These are phyloP conservation scores for Fusarium sp. DNA, from an alignment of 2,329 filamentous ascomycete genomes.

Conservation along the genomic window DNA sequence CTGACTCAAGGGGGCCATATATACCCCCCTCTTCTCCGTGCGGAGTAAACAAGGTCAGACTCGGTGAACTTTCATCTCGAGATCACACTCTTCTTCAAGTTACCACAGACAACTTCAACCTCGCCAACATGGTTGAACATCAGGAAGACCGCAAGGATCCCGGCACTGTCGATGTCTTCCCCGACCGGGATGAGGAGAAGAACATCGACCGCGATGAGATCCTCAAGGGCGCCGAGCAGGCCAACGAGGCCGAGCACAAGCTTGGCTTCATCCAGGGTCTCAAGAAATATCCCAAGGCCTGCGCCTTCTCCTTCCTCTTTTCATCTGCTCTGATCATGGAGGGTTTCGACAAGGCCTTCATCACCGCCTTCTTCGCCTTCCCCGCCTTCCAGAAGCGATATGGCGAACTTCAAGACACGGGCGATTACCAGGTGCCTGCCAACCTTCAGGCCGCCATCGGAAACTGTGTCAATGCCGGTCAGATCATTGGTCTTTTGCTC, in stretches of 20 bases:
- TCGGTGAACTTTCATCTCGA: background rate
- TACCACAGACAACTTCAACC: too few relatives aligned
- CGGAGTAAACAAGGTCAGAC: background rate
- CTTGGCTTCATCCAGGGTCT: slow-evolving; percentile 50
- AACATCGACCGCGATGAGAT: slow-evolving; percentile 18
- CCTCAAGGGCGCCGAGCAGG: slow-evolving; percentile 32
- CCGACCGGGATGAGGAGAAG: slow-evolving; percentile 26
- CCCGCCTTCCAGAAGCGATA: slow-evolving; percentile 52
- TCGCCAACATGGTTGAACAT: slow-evolving; percentile 23
- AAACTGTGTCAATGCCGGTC: slow-evolving; percentile 59
- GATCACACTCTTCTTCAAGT: background rate
- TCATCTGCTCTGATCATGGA: slow-evolving; percentile 55
- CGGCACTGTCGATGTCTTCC: slow-evolving; percentile 7
- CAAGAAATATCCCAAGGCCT: slow-evolving; percentile 53
- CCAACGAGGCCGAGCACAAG: slow-evolving; percentile 44
- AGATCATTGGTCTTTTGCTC: slow-evolving; percentile 62
- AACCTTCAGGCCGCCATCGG: slow-evolving; percentile 62
- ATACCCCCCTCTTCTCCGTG: background rate
- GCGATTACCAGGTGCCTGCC: slow-evolving; percentile 58
- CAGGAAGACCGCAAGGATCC: slow-evolving; percentile 30
- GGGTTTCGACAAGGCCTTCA: slow-evolving; percentile 54
- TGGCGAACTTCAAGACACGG: slow-evolving; percentile 48
- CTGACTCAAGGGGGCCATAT: background rate
- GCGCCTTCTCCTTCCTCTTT: slow-evolving; percentile 52
- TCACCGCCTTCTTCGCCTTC: slow-evolving; percentile 56